Evolutionary conservation across 352 stramenopile genomes (phyloP).

Genomic region (Globisporangium okanoganense): DNA sequence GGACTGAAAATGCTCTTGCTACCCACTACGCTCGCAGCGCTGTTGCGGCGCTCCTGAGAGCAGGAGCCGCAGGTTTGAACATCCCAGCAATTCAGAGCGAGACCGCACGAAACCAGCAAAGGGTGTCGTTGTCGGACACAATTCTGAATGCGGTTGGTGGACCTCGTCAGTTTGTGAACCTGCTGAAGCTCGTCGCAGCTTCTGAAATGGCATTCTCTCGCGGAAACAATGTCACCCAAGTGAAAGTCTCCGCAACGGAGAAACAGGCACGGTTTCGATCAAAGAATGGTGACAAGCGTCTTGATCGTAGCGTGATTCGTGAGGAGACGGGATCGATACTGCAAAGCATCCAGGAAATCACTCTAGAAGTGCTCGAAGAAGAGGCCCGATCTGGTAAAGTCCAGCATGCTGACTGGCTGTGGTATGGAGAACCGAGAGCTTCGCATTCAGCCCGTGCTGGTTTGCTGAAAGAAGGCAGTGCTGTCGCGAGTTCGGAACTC

Average conservation of each 20-base stretch:
- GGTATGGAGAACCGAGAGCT: not conserved
- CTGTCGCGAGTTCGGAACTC: not conserved
- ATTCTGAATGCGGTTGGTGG: constrained; percentile 59
- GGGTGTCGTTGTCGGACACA: constrained; percentile 22
- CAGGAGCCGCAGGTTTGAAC: not conserved
- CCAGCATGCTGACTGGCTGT: constrained; percentile 16
- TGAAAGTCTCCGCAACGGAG: not conserved
- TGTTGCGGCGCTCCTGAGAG: constrained; percentile 32
- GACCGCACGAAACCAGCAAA: constrained; percentile 7
- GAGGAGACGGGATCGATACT: constrained; percentile 43
- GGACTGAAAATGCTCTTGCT: constrained; percentile 77
- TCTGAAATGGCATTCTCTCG: constrained; percentile 67
- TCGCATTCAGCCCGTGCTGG: not conserved
- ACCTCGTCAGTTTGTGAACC: constrained; percentile 67
- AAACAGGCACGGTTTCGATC: not conserved
- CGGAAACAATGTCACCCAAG: not conserved
- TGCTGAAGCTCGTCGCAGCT: constrained; percentile 79
- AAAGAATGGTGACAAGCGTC: not conserved
- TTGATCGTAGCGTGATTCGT: not conserved
- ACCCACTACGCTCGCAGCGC: constrained; percentile 79
- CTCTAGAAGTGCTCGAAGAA: constrained; percentile 51
- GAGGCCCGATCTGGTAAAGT: constrained; percentile 40
- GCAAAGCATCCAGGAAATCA: constrained; percentile 44
- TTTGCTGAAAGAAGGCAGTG: not conserved
- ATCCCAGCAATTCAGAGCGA: constrained; percentile 5